Evolutionary conservation across 768 basidiomycete species (phyloP).

Genomic region (Russula sp.): DNA sequence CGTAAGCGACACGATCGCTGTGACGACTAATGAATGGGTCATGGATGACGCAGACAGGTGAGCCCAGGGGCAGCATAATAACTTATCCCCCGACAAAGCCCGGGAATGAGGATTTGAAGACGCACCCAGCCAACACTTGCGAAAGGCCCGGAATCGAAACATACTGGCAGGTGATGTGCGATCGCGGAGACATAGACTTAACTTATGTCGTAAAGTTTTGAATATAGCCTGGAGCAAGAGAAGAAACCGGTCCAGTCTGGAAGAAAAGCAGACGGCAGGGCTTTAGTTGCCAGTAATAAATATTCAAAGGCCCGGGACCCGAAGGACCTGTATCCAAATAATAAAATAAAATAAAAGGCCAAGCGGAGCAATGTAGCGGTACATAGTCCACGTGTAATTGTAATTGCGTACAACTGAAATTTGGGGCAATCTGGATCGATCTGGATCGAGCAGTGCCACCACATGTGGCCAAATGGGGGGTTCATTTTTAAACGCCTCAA

Average conservation of each 20-base stretch:
- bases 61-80: not conserved
- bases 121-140: conserved; percentile 23
- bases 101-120: not conserved
- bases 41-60: not conserved
- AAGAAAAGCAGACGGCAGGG: not conserved
- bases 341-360: no score
- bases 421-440: no score
- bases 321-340: not conserved
- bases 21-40: conserved; percentile 1
- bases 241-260: not conserved
- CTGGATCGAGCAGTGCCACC: no score
- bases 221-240: not conserved
- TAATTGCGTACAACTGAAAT: no score
- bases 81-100: not conserved
- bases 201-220: not conserved
- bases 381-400: no score
- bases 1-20: conserved; percentile 7
- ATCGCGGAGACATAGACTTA: not conserved
- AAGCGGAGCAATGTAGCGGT: no score
- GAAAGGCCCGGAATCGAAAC: conserved; percentile 23
- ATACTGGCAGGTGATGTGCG: not conserved
- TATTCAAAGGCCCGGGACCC: not conserved
- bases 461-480: no score
- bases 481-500: no score
- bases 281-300: not conserved